These are phyloP conservation scores for Cytospora chrysosperma DNA, from an alignment of 2,329 filamentous ascomycete genomes.

Conservation along the genomic window DNA sequence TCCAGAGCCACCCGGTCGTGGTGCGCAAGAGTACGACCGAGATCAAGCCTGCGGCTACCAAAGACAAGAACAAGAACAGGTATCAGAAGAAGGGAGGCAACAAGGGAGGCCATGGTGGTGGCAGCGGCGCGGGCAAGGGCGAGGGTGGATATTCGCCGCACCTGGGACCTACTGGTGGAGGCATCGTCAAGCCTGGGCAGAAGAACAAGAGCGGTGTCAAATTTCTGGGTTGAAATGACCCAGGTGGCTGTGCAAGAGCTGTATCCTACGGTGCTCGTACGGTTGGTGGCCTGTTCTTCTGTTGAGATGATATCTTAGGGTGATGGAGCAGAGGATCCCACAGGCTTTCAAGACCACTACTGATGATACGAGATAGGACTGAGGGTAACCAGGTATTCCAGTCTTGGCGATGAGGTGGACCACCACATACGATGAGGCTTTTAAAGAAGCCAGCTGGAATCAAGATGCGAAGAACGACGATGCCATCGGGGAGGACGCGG, in stretches of 20 bases:
- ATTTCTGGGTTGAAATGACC: slow-evolving; percentile 52
- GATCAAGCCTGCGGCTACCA: slow-evolving; percentile 73
- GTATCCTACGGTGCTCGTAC: neutral
- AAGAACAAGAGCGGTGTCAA: slow-evolving; percentile 68
- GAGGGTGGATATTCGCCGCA: slow-evolving; percentile 47
- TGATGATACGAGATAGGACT: neutral
- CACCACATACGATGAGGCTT: neutral
- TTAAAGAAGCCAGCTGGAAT: neutral
- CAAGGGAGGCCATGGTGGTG: slow-evolving; percentile 36
- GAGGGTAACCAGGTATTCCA: neutral
- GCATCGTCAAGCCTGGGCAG: slow-evolving; percentile 60
- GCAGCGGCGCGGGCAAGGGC: slow-evolving; percentile 33
- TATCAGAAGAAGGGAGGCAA: slow-evolving; percentile 42
- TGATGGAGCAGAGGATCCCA: neutral
- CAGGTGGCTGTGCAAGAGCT: neutral
- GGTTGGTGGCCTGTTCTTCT: neutral
- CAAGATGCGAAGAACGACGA: neutral
- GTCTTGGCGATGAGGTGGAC: neutral
- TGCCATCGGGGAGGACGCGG: neutral
- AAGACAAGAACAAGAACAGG: slow-evolving; percentile 54
- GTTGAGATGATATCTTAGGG: neutral
- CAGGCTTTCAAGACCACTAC: neutral
- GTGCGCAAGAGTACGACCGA: slow-evolving; percentile 89
- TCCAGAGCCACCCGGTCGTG: slow-evolving; percentile 90
- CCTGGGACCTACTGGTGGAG: slow-evolving; percentile 49